Base-by-base conservation (phyloP, 345 rosid species). In the Citrus cavaleriei region DNA sequence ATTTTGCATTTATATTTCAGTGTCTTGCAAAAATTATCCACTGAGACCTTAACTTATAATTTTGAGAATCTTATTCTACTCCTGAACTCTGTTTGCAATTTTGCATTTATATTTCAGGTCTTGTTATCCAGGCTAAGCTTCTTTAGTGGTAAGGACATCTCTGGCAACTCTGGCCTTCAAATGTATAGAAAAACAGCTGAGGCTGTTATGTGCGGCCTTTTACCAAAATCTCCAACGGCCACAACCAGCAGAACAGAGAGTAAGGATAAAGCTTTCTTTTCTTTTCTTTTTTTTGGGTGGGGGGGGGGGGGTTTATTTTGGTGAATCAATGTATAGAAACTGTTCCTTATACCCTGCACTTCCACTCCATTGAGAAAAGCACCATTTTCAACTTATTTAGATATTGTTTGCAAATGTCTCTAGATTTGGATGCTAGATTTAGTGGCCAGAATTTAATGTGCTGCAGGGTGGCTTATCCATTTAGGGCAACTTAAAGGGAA, bases 131-230 rank as follows among this genome's bases (percentile, higher is more conserved):
- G 99, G 81, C 75, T 94, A 76, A 88, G 88, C 74, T 93, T 97
- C 85, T 93, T 97, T 60, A 86, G 83, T 51, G 82, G 87, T 46
- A 94, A 94, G 55, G 97, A 83, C 64, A 75, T 83, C 72, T 84
- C 94, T 24, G 90, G 80, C 46, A 90, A 81, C 83, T 86, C 86
- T 77, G 89, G 87, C 73, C 97, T 97, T 72, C 79, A 62, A 77
- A 85, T 57, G 77, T 97, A 97, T 78, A 89, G 89, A 77, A 83
- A 88, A 71, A 91, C 99, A 61, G 98, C 99, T 4, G 98, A 91
- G 84, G 93, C 93, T 82, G 97, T 94, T 62, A 94, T 97, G 96
- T 97, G 99, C 28, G 90, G 95, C 27, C 91, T 97, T 77, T 61
- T 97, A 68, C 95, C 97, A 19, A 85, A 89, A 28, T 97, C 99